A percentile compares a stretch with the other conserved stretches of the same genome.
Conservation (phyloP, 306 rosid genomes). For the Cucumis hystrix region DNA sequence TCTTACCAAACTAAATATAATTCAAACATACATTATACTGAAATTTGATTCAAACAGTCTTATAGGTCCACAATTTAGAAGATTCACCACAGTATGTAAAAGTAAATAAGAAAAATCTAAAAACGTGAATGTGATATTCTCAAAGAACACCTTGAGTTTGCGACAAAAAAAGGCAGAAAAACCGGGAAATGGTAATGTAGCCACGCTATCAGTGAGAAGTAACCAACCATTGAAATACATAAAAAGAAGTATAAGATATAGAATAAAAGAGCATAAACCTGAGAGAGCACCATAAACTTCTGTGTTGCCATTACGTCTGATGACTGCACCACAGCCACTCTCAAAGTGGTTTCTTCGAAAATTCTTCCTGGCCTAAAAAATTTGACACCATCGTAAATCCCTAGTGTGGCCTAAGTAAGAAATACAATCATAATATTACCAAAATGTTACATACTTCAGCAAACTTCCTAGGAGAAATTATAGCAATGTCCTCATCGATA, state of each 20-base stretch:
- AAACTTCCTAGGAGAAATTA: slow-evolving; percentile 6
- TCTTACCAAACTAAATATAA: background rate
- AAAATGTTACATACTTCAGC: slow-evolving; percentile 7
- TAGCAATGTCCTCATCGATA: slow-evolving; percentile 3
- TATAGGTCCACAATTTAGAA: background rate
- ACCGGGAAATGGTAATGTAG: background rate
- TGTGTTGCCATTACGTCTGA: background rate
- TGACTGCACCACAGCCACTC: background rate
- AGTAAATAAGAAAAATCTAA: background rate
- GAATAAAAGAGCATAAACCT: background rate
- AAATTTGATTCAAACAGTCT: background rate
- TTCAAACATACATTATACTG: background rate
- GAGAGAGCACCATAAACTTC: slow-evolving; percentile 1
- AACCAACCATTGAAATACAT: background rate
- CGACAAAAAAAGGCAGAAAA: background rate
- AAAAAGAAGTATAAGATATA: background rate
- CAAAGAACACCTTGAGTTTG: background rate
- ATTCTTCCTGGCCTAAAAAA: slow-evolving; percentile 9
- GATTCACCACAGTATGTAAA: background rate
- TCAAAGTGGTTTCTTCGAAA: slow-evolving; percentile 1
- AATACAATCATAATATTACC: background rate
- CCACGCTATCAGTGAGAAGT: background rate
- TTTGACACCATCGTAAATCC: background rate
- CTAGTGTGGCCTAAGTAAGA: background rate
- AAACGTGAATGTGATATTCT: background rate